Conservation (phyloP, 139 green algal species). For the Chlamydomonas schloesseri region DNA sequence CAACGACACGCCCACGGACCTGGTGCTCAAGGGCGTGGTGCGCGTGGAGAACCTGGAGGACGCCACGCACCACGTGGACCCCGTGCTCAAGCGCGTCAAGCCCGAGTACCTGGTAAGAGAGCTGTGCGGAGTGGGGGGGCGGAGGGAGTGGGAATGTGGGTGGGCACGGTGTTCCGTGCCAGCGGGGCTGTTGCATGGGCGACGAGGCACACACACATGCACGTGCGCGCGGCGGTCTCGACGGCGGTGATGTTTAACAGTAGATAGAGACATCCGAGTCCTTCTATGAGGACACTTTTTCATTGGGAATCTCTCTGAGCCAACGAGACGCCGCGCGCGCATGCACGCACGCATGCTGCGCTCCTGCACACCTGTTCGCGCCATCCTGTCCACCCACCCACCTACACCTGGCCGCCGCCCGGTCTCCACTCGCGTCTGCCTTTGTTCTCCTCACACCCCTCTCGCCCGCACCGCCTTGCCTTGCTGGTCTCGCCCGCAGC, state of each 20-base stretch:
- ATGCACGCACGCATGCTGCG: not conserved
- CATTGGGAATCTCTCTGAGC: conserved; percentile 80
- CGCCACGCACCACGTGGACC: conserved; percentile 85
- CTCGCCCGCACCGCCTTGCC: not conserved
- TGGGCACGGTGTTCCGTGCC: no score
- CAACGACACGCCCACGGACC: conserved; percentile 86
- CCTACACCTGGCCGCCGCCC: not conserved
- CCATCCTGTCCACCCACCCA: no score
- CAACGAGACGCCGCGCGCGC: not conserved
- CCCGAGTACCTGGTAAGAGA: conserved; percentile 86
- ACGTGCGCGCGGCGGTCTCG: no score
- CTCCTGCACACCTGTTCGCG: no score
- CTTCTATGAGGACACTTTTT: conserved; percentile 55
- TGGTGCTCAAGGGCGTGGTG: conserved; percentile 97
- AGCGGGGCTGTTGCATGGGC: no score
- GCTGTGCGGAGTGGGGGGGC: no score
- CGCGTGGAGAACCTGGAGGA: conserved; percentile 95
- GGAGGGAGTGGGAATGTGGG: no score
- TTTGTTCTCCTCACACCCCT: not conserved
- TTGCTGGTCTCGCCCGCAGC: conserved; percentile 42
- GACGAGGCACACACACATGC: no score
- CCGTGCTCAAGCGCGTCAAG: conserved; percentile 87
- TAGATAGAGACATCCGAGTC: conserved; percentile 78
- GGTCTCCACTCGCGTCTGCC: no score
- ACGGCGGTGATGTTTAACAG: conserved; percentile 50